Evolutionary conservation across 2,329 filamentous ascomycete species (phyloP).

Genomic region (Aspergillus persii): DNA sequence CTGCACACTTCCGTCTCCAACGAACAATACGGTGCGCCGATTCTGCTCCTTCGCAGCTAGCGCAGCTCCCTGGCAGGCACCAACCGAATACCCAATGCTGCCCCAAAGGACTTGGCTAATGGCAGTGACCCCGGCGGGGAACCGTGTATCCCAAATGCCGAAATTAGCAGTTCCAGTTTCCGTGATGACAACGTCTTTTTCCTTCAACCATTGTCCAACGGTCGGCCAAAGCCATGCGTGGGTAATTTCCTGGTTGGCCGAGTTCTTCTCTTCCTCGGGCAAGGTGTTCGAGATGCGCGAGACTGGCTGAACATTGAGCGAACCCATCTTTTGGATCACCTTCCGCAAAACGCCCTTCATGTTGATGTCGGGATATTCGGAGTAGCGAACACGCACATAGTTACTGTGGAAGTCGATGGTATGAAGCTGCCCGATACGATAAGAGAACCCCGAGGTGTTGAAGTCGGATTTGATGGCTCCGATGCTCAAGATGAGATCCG

Average conservation of each 20-base stretch:
- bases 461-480: conserved; percentile 47
- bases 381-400: conserved; percentile 71
- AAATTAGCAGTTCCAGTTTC: conserved; percentile 89
- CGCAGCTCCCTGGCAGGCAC: conserved; percentile 65
- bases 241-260: conserved; percentile 41
- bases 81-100: conserved; percentile 64
- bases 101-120: conserved; percentile 77
- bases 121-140: conserved; percentile 73
- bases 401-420: conserved; percentile 82
- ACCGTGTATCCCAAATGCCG: conserved; percentile 80
- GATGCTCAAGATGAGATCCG: conserved; percentile 44
- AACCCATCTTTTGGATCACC: conserved; percentile 57
- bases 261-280: conserved; percentile 30
- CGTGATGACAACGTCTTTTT: conserved; percentile 75
- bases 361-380: conserved; percentile 71
- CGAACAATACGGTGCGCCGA: conserved; percentile 73
- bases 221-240: conserved; percentile 69
- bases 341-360: conserved; percentile 80
- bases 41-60: conserved; percentile 69
- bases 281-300: conserved; percentile 58
- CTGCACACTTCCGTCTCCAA: conserved; percentile 86
- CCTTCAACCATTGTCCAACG: conserved; percentile 68
- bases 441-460: conserved; percentile 71
- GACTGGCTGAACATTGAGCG: conserved; percentile 55
- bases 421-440: conserved; percentile 72